Evolutionary conservation across 371 early-diverging fungal species (phyloP).

Genomic region (Apophysomyces elegans): DNA sequence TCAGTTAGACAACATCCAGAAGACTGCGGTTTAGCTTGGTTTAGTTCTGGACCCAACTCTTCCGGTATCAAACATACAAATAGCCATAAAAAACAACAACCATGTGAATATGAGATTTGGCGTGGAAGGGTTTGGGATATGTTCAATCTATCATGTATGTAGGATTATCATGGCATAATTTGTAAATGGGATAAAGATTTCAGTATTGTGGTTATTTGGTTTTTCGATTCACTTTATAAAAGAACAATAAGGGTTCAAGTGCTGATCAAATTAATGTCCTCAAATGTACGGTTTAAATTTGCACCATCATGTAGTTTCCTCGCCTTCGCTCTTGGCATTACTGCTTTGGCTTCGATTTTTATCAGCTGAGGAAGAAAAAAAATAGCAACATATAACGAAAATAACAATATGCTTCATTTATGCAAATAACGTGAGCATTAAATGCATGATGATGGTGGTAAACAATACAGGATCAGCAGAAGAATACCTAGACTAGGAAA

Average conservation of each 20-base stretch:
- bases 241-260: background rate
- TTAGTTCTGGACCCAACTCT: too few species aligned
- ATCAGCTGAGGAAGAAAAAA: background rate
- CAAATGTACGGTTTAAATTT: background rate
- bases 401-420: conserved; percentile 4
- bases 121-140: too few species aligned
- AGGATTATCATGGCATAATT: too few species aligned
- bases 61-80: too few species aligned
- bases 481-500: background rate
- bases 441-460: background rate
- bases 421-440: background rate
- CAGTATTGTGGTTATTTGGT: too few species aligned
- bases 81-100: too few species aligned
- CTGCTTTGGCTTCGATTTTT: background rate
- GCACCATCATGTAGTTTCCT: background rate
- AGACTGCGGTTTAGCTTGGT: too few species aligned
- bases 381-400: background rate
- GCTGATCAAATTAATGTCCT: background rate
- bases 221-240: too few species aligned
- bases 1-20: too few species aligned
- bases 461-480: background rate
- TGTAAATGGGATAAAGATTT: too few species aligned
- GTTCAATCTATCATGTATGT: too few species aligned
- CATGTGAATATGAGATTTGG: too few species aligned
- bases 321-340: conserved; percentile 5